Evolutionary conservation across 1,284 basidiomycete species (phyloP).

Genomic region (Apiotrichum mycotoxinovorans): DNA sequence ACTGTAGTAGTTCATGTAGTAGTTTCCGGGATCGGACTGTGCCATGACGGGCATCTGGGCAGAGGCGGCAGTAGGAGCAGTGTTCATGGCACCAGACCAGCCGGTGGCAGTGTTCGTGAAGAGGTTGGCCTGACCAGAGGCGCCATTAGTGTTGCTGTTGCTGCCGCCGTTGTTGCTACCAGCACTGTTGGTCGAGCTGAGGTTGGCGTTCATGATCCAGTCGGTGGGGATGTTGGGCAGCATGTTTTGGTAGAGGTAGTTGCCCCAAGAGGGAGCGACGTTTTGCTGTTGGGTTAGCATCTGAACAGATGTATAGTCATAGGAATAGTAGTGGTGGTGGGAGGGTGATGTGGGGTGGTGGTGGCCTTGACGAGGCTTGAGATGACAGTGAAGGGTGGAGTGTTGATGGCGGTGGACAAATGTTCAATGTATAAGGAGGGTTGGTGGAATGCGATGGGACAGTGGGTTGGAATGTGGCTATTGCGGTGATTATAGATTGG

Average conservation of each 20-base stretch:
- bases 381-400: too few species aligned
- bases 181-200: conserved; percentile 16
- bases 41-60: conserved; percentile 7
- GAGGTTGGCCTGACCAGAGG: conserved; percentile 13
- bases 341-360: neutral
- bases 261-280: conserved; percentile 38
- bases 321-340: neutral
- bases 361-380: too few species aligned
- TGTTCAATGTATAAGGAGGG: neutral
- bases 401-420: neutral
- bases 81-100: neutral
- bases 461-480: neutral
- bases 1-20: conserved; percentile 15
- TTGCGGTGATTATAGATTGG: neutral
- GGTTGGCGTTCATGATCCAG: conserved; percentile 27
- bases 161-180: conserved; percentile 5
- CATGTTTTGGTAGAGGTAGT: conserved; percentile 44
- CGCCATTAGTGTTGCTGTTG: conserved; percentile 8
- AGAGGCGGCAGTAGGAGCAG: neutral
- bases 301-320: too few species aligned
- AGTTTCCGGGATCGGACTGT: conserved; percentile 13
- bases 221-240: conserved; percentile 28
- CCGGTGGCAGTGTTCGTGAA: conserved; percentile 16
- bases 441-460: neutral
- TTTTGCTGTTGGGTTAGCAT: conserved; percentile 17